Evolutionary conservation across 73 alveolate genomes (phyloP).

Genomic region (Durusdinium trenchii): DNA sequence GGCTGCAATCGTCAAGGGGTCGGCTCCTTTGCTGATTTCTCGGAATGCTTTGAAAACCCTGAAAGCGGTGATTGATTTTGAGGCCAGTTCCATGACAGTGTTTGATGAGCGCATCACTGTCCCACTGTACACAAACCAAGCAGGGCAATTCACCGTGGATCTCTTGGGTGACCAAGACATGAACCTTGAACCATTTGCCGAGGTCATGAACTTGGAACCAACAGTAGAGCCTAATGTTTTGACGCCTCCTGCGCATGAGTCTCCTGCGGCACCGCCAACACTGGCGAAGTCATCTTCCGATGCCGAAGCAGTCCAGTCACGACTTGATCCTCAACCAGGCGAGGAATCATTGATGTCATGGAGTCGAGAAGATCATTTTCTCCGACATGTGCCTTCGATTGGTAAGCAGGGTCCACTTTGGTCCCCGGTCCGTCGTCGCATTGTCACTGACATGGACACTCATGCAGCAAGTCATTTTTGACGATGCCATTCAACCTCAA

Average conservation of each 20-base stretch:
- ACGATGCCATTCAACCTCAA: background rate
- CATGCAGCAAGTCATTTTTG: background rate
- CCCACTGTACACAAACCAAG: background rate
- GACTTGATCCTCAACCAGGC: too few relatives aligned
- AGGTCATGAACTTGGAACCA: too few relatives aligned
- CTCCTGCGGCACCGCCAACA: too few relatives aligned
- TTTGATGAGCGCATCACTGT: background rate
- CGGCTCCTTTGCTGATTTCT: background rate
- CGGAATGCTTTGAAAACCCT: background rate
- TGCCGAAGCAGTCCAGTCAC: too few relatives aligned
- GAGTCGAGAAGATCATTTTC: background rate
- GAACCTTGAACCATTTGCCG: background rate
- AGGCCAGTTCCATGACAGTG: background rate
- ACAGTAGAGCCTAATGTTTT: too few relatives aligned
- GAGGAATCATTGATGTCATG: too few relatives aligned
- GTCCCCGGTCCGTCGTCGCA: background rate
- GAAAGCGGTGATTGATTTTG: background rate
- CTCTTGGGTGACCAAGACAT: too few relatives aligned
- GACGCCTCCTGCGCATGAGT: too few relatives aligned
- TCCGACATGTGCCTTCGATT: background rate
- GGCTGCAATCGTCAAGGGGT: background rate
- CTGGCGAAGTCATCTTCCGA: too few relatives aligned
- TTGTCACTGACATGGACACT: background rate
- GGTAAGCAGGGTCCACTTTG: background rate
- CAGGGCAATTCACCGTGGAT: background rate